These are phyloP conservation scores for Chlamydomonas schloesseri DNA, from an alignment of 139 green algal genomes.

Conservation along the genomic window DNA sequence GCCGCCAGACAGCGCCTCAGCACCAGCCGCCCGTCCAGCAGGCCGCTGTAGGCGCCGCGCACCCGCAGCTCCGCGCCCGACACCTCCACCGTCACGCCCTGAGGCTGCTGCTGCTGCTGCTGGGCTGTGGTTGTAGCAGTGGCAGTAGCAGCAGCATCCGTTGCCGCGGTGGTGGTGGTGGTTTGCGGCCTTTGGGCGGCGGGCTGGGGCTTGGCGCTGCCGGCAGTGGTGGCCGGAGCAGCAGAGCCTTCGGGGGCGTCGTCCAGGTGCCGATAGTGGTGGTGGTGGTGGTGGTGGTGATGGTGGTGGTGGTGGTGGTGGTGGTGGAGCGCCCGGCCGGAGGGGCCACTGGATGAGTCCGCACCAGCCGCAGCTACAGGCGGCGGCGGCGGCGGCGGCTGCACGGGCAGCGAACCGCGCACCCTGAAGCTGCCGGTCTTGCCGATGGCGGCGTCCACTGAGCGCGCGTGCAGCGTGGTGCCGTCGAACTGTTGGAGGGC, in stretches of 20 bases:
- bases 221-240: not conserved
- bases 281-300: not conserved
- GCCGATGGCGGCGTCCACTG: constrained; percentile 81
- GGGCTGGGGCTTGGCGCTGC: not conserved
- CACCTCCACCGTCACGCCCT: constrained; percentile 58
- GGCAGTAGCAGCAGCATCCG: too few relatives aligned
- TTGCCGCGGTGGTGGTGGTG: too few relatives aligned
- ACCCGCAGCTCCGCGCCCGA: constrained; percentile 76
- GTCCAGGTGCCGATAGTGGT: too few relatives aligned
- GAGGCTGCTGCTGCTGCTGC: not conserved
- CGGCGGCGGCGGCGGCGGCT: not conserved
- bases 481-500: constrained; percentile 57
- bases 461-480: constrained; percentile 56
- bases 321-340: not conserved
- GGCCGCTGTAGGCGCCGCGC: constrained; percentile 78
- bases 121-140: too few relatives aligned
- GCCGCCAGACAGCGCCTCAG: constrained; percentile 65
- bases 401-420: constrained; percentile 73
- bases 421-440: constrained; percentile 72
- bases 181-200: not conserved
- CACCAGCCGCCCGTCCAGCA: constrained; percentile 73
- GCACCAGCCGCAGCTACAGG: not conserved
- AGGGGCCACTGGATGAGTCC: not conserved
- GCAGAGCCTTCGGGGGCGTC: not conserved
- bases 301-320: not conserved